phyloP scores from a whole-genome alignment of 169 alveolate genomes.

The Plasmodium billcollinsi region DNA sequence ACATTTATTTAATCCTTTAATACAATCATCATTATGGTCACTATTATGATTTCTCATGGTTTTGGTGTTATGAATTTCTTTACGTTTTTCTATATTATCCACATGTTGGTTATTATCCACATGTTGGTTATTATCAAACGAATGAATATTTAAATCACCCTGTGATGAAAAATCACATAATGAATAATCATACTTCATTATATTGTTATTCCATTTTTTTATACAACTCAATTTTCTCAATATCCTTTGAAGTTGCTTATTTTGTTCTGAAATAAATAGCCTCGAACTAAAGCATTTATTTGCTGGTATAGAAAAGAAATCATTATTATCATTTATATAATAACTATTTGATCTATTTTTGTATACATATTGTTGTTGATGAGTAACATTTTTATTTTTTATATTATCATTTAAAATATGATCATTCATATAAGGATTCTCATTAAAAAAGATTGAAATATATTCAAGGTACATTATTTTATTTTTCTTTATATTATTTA shows the following conservation, averaged over 20 bases:
- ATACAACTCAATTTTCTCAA: slow-evolving; percentile 26
- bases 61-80: background rate
- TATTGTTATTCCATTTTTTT: background rate
- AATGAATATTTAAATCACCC: background rate
- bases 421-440: background rate
- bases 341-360: slow-evolving; percentile 43
- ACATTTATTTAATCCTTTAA: background rate
- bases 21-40: background rate
- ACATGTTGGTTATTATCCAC: no score
- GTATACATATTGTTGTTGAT: background rate
- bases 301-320: slow-evolving; percentile 30
- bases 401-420: no score
- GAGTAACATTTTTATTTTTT: no score
- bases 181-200: background rate
- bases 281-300: slow-evolving; percentile 36
- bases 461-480: slow-evolving; percentile 21
- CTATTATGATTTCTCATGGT: no score
- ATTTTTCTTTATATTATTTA: slow-evolving; percentile 22
- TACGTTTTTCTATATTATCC: background rate
- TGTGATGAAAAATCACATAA: background rate
- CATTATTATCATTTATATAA: slow-evolving; percentile 38
- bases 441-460: slow-evolving; percentile 37
- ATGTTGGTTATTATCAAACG: no score
- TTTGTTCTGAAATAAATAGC: slow-evolving; percentile 14
- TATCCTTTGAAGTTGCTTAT: slow-evolving; percentile 4